phyloP scores from a whole-genome alignment of 352 stramenopile genomes.

The Discostella stelligera region DNA sequence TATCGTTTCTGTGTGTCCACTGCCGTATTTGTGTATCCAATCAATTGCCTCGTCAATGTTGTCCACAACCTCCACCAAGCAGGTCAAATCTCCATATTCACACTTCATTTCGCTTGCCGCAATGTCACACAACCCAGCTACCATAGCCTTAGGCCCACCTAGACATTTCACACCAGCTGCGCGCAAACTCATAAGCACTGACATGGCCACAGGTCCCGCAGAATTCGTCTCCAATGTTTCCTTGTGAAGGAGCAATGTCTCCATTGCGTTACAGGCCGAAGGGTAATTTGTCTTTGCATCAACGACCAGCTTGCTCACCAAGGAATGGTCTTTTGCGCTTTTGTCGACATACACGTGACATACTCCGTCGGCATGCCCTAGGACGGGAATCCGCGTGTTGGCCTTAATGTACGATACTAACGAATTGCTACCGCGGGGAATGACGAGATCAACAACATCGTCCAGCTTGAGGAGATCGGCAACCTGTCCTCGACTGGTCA shows the following conservation, averaged over 20 bases:
- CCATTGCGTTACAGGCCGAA: conserved; percentile 95
- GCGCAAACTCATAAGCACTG: conserved; percentile 86
- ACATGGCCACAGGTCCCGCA: conserved; percentile 73
- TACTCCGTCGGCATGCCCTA: conserved; percentile 96
- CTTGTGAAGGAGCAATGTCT: conserved; percentile 94
- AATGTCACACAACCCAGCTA: conserved; percentile 82
- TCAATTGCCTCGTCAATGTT: conserved; percentile 88
- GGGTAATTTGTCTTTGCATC: conserved; percentile 98
- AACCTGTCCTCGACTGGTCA: conserved; percentile 91
- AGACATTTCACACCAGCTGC: conserved; percentile 91
- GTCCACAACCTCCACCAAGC: conserved; percentile 92
- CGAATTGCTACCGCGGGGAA: conserved; percentile 92
- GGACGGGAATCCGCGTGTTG: conserved; percentile 95
- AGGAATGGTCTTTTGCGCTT: conserved; percentile 82
- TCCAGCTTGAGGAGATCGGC: conserved; percentile 91
- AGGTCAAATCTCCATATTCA: conserved; percentile 93
- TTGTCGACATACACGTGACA: conserved; percentile 97
- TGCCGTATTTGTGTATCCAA: conserved; percentile 95
- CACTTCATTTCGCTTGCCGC: conserved; percentile 86
- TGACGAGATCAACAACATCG: conserved; percentile 97
- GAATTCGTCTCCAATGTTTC: conserved; percentile 79
- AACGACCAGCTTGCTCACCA: conserved; percentile 88
- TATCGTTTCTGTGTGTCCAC: conserved; percentile 96
- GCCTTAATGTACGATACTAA: conserved; percentile 97
- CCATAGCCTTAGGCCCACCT: conserved; percentile 87